Evolutionary conservation across 2,329 filamentous ascomycete species (phyloP).

Genomic region (Cercospora zeae-maydis): DNA sequence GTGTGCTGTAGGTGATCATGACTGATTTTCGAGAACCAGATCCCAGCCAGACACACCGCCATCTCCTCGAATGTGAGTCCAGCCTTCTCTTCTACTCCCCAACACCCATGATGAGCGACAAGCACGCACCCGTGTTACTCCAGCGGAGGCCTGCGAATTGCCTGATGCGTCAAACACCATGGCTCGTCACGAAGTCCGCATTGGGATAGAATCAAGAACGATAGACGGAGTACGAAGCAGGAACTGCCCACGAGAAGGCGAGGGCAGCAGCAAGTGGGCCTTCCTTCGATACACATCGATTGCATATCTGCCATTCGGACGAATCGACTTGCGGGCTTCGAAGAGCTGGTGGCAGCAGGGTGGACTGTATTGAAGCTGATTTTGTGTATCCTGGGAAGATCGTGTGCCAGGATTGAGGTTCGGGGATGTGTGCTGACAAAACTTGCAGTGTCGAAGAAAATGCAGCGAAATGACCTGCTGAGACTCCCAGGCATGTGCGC

Average conservation of each 20-base stretch:
- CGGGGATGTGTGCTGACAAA: too few relatives aligned
- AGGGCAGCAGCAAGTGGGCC: not conserved
- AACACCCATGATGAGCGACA: not conserved
- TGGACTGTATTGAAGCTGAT: too few relatives aligned
- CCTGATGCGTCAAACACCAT: not conserved
- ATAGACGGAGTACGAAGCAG: not conserved
- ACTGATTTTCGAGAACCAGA: not conserved
- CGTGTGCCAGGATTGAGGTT: too few relatives aligned
- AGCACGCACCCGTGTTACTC: not conserved
- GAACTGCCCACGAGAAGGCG: not conserved
- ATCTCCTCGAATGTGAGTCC: too few relatives aligned
- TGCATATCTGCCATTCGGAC: not conserved
- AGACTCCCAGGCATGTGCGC: too few relatives aligned
- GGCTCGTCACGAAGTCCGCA: not conserved
- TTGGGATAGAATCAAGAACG: not conserved
- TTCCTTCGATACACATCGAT: not conserved
- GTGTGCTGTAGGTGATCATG: not conserved
- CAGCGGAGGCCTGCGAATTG: not conserved
- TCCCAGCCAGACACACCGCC: too few relatives aligned
- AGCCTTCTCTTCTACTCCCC: not conserved
- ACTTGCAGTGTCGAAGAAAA: too few relatives aligned
- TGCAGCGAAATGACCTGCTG: too few relatives aligned
- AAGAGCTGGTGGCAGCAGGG: not conserved
- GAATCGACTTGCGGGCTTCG: not conserved
- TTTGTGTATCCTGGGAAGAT: too few relatives aligned